Evolutionary conservation across 495 filamentous ascomycete species (phyloP).

Genomic region (Achaetomiella virescens): DNA sequence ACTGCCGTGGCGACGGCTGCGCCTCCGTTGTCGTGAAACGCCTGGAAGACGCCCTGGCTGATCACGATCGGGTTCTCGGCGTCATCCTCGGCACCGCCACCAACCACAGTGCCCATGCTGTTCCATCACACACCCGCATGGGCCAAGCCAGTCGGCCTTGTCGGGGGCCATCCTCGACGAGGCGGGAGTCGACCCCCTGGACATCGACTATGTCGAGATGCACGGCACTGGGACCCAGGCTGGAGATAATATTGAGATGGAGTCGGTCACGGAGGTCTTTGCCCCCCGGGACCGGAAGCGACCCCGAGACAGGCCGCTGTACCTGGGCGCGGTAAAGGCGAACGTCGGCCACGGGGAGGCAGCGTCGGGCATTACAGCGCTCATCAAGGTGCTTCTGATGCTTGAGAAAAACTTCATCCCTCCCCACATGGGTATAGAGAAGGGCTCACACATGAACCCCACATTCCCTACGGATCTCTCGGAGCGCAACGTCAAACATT

Average conservation of each 20-base stretch:
- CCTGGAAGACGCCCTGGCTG: slow-evolving; percentile 64
- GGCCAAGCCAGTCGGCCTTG: slow-evolving; percentile 63
- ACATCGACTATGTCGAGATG: slow-evolving; percentile 80
- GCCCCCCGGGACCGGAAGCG: slow-evolving; percentile 64
- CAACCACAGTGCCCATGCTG: slow-evolving; percentile 70
- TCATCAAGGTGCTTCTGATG: slow-evolving; percentile 87
- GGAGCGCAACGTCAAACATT: slow-evolving; percentile 68
- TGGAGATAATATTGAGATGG: slow-evolving; percentile 75
- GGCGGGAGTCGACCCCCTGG: slow-evolving; percentile 63
- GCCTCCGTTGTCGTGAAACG: slow-evolving; percentile 69
- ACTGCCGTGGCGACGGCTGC: slow-evolving; percentile 68
- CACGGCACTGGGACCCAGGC: slow-evolving; percentile 86
- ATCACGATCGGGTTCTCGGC: slow-evolving; percentile 68
- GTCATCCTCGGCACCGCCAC: slow-evolving; percentile 61
- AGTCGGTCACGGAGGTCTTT: slow-evolving; percentile 71
- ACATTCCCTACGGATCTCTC: slow-evolving; percentile 70
- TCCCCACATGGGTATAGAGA: slow-evolving; percentile 84
- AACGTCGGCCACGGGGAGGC: slow-evolving; percentile 90
- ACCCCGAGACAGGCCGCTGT: slow-evolving; percentile 61
- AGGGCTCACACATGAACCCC: slow-evolving; percentile 59
- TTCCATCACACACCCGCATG: slow-evolving; percentile 83
- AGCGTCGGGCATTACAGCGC: slow-evolving; percentile 73
- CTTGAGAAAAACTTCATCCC: slow-evolving; percentile 76
- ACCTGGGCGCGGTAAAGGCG: slow-evolving; percentile 79
- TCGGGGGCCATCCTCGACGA: slow-evolving; percentile 62